Evolutionary conservation across 1,284 basidiomycete species (phyloP).

Genomic region (Phlebopus sp.): DNA sequence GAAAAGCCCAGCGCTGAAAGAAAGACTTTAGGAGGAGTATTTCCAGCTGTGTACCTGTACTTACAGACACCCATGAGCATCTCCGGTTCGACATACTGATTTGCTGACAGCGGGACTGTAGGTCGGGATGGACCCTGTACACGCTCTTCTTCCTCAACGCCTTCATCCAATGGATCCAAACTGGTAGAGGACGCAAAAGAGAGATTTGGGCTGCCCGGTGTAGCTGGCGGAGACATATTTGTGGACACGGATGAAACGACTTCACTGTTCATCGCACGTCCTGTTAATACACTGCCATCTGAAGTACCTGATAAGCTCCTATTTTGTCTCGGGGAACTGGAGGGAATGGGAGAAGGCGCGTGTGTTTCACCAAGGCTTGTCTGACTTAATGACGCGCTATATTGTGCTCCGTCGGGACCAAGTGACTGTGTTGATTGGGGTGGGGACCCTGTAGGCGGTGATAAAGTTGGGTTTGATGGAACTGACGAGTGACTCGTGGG

Average conservation of each 20-base stretch:
- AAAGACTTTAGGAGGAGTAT: conserved; percentile 10
- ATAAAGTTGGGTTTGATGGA: conserved; percentile 11
- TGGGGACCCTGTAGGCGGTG: conserved; percentile 1
- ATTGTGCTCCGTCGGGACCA: conserved; percentile 18
- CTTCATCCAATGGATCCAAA: conserved; percentile 18
- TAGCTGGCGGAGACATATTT: conserved; percentile 18
- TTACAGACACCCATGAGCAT: conserved; percentile 63
- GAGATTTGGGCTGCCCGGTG: conserved; percentile 25
- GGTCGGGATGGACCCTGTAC: conserved; percentile 20
- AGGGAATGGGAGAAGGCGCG: conserved; percentile 14
- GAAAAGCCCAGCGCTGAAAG: conserved; percentile 61
- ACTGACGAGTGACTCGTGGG: conserved; percentile 8
- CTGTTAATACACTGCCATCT: conserved; percentile 17
- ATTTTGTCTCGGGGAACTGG: conserved; percentile 18
- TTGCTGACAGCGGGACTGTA: conserved; percentile 36
- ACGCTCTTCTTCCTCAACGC: conserved; percentile 13
- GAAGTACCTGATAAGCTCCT: conserved; percentile 28
- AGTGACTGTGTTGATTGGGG: conserved; percentile 13
- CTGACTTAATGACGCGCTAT: conserved; percentile 13
- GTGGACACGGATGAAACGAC: conserved; percentile 9
- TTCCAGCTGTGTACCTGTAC: conserved; percentile 32
- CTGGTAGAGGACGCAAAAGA: conserved; percentile 19
- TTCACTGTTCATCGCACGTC: conserved; percentile 22
- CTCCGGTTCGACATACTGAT: conserved; percentile 60
- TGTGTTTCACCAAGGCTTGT: conserved; percentile 17